Conservation (phyloP, 2,329 filamentous ascomycete genomes). For the Thelonectria olida region DNA sequence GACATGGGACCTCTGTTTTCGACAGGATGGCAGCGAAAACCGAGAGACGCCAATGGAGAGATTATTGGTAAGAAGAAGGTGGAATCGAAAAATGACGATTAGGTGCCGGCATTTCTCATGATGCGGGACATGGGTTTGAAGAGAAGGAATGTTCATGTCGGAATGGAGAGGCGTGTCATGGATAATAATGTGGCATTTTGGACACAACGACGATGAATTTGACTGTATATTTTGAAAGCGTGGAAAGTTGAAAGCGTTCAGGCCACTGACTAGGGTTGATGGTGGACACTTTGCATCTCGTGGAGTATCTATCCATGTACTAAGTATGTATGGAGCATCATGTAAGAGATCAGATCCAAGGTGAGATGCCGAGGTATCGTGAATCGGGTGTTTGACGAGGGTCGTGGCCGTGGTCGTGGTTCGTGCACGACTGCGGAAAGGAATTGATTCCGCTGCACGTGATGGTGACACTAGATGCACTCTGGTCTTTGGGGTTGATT, state of each 20-base stretch:
- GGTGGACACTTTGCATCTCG: neutral
- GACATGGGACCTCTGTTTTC: constrained; percentile 79
- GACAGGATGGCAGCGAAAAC: constrained; percentile 83
- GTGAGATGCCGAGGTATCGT: neutral
- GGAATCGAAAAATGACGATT: constrained; percentile 8
- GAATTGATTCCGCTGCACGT: constrained; percentile 11
- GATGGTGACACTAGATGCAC: too few species aligned
- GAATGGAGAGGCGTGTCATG: neutral
- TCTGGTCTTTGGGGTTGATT: neutral
- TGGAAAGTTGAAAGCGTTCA: neutral
- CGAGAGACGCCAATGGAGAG: constrained; percentile 59
- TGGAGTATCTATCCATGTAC: too few species aligned
- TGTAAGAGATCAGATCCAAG: neutral
- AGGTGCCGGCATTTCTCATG: neutral
- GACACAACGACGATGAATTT: neutral
- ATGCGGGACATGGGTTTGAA: neutral
- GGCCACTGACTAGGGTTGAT: neutral
- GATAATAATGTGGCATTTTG: neutral
- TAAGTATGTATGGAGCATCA: neutral
- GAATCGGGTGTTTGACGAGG: neutral
- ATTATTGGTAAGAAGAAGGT: constrained; percentile 41
- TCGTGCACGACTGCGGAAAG: constrained; percentile 22
- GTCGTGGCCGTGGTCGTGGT: constrained; percentile 16
- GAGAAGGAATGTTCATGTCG: neutral
- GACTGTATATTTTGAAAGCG: neutral